Evolutionary conservation across 2,329 filamentous ascomycete species (phyloP).

Genomic region (Drechslerella dactyloides): DNA sequence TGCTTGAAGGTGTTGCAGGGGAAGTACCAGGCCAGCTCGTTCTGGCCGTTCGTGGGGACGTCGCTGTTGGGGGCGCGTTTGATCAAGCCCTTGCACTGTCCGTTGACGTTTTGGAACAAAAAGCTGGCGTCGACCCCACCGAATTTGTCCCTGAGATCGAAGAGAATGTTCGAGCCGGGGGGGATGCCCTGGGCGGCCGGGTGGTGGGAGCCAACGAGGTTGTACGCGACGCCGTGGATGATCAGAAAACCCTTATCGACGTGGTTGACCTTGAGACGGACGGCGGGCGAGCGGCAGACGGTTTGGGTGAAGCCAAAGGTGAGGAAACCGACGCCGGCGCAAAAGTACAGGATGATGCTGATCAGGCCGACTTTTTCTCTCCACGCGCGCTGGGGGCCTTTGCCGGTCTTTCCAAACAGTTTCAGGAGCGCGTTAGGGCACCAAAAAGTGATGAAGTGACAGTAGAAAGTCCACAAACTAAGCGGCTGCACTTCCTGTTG

Average conservation of each 20-base stretch:
- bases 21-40: constrained; percentile 93
- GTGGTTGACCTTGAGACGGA: constrained; percentile 80
- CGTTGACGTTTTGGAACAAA: constrained; percentile 97
- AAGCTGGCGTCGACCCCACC: constrained; percentile 94
- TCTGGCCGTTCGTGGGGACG: constrained; percentile 75
- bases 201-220: constrained; percentile 76
- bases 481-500: constrained; percentile 73
- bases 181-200: constrained; percentile 81
- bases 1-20: constrained; percentile 91
- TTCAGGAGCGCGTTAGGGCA: constrained; percentile 81
- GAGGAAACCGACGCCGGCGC: constrained; percentile 87
- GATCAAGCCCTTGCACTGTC: constrained; percentile 90
- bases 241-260: constrained; percentile 89
- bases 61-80: constrained; percentile 73
- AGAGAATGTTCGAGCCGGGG: constrained; percentile 77
- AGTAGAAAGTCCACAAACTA: constrained; percentile 94
- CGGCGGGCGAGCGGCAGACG: constrained; percentile 76
- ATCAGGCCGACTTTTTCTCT: constrained; percentile 97
- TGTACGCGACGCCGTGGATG: constrained; percentile 89
- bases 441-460: constrained; percentile 93
- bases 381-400: constrained; percentile 90
- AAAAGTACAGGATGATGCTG: constrained; percentile 88
- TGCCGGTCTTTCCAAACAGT: constrained; percentile 83
- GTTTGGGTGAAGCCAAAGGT: constrained; percentile 94
- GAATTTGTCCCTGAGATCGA: constrained; percentile 73